phyloP scores from a whole-genome alignment of 352 stramenopile species.

The Globisporangium alternatum region DNA sequence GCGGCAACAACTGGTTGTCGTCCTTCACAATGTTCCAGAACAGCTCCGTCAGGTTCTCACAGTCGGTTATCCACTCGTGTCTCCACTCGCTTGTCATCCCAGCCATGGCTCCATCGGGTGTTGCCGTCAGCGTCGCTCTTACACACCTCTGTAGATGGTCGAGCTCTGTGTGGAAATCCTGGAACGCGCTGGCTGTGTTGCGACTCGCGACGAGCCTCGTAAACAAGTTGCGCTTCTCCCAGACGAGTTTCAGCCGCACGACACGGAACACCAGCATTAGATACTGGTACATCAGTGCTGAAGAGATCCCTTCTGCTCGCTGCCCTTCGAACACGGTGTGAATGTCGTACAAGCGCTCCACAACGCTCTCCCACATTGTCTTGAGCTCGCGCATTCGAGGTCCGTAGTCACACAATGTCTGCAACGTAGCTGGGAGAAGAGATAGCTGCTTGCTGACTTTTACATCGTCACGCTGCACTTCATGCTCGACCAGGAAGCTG shows the following conservation, averaged over 20 bases:
- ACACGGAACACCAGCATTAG: slow-evolving; percentile 3
- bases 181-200: background rate
- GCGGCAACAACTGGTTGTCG: background rate
- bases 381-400: background rate
- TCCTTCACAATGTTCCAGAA: background rate
- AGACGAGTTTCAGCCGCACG: background rate
- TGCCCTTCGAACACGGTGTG: background rate
- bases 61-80: background rate
- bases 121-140: background rate
- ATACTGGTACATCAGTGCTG: background rate
- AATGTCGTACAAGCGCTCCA: background rate
- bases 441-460: background rate
- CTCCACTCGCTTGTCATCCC: background rate
- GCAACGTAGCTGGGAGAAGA: background rate
- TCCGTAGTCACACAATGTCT: slow-evolving; percentile 6
- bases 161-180: slow-evolving; percentile 7
- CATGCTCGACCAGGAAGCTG: slow-evolving; percentile 17
- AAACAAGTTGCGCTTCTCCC: slow-evolving; percentile 2
- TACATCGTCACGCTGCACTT: background rate
- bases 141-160: slow-evolving; percentile 5
- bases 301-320: background rate
- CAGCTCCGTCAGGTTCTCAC: background rate
- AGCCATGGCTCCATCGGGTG: background rate
- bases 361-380: background rate
- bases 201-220: slow-evolving; percentile 4